Conservation (phyloP, 2,329 filamentous ascomycete genomes). For the Aspergillus pseudonomiae region DNA sequence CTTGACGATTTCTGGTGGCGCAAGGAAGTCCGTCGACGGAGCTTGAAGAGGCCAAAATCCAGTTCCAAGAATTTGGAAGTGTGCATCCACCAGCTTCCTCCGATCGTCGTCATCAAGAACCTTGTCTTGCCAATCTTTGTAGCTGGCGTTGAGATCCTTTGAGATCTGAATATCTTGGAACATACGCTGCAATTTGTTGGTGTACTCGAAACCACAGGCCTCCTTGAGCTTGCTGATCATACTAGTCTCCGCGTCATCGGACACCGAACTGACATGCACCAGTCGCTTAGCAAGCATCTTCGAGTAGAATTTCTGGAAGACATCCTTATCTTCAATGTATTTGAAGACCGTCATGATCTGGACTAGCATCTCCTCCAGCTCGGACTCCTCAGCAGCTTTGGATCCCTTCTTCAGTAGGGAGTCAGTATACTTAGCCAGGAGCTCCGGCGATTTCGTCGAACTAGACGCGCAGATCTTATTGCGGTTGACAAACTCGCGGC, state of each 20-base stretch:
- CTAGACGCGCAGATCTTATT: slow-evolving; percentile 95
- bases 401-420: slow-evolving; percentile 86
- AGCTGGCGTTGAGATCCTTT: slow-evolving; percentile 90
- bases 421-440: slow-evolving; percentile 94
- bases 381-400: slow-evolving; percentile 89
- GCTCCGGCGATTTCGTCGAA: slow-evolving; percentile 90
- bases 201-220: slow-evolving; percentile 97
- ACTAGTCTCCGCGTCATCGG: slow-evolving; percentile 95
- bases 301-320: slow-evolving; percentile 99
- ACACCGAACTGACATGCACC: slow-evolving; percentile 92
- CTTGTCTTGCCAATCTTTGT: slow-evolving; percentile 74
- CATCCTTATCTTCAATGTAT: slow-evolving; percentile 99
- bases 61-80: slow-evolving; percentile 91
- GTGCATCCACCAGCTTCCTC: slow-evolving; percentile 77
- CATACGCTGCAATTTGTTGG: slow-evolving; percentile 99
- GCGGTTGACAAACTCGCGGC: slow-evolving; percentile 95
- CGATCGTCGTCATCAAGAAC: slow-evolving; percentile 65
- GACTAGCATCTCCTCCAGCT: slow-evolving; percentile 82
- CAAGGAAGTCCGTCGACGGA: slow-evolving; percentile 84
- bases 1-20: slow-evolving; percentile 79
- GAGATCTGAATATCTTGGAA: slow-evolving; percentile 99
- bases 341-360: slow-evolving; percentile 99
- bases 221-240: slow-evolving; percentile 99
- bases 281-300: slow-evolving; percentile 93
- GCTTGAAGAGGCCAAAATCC: slow-evolving; percentile 95